Evolutionary conservation across 768 basidiomycete species (phyloP).

Genomic region (Sarcomyxa edulis): DNA sequence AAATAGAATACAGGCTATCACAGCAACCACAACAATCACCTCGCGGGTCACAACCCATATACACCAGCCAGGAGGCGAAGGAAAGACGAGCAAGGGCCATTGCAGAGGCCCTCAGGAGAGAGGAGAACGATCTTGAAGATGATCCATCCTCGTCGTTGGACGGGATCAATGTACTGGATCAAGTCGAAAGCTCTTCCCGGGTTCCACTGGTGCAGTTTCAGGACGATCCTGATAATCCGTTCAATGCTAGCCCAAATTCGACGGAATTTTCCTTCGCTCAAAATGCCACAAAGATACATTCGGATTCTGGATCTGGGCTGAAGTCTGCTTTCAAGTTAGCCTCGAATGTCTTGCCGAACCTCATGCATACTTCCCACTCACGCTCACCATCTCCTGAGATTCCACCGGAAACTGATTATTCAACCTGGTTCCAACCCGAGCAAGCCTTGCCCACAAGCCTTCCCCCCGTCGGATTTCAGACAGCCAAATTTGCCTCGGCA

Average conservation of each 20-base stretch:
- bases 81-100: slow-evolving; percentile 3
- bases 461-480: slow-evolving; percentile 28
- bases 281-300: neutral
- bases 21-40: slow-evolving; percentile 22
- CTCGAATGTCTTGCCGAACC: slow-evolving; percentile 10
- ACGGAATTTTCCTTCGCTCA: neutral
- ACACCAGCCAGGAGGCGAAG: too few relatives aligned
- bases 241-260: slow-evolving; percentile 20
- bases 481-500: slow-evolving; percentile 21
- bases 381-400: slow-evolving; percentile 36
- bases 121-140: too few relatives aligned
- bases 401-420: slow-evolving; percentile 34
- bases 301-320: slow-evolving; percentile 14
- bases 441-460: slow-evolving; percentile 12
- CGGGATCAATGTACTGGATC: neutral
- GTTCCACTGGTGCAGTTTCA: slow-evolving; percentile 10
- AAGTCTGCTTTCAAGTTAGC: slow-evolving; percentile 21
- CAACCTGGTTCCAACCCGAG: slow-evolving; percentile 45
- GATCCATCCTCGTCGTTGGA: too few relatives aligned
- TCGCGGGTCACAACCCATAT: too few relatives aligned
- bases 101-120: slow-evolving; percentile 5
- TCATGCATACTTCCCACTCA: slow-evolving; percentile 6
- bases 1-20: slow-evolving; percentile 40
- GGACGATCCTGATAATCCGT: slow-evolving; percentile 41
- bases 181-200: neutral